A percentile compares a stretch with the other conserved stretches of the same genome.
Conservation (phyloP, 805 yeast genomes). For the Schwanniomyces pseudopolymorphus region DNA sequence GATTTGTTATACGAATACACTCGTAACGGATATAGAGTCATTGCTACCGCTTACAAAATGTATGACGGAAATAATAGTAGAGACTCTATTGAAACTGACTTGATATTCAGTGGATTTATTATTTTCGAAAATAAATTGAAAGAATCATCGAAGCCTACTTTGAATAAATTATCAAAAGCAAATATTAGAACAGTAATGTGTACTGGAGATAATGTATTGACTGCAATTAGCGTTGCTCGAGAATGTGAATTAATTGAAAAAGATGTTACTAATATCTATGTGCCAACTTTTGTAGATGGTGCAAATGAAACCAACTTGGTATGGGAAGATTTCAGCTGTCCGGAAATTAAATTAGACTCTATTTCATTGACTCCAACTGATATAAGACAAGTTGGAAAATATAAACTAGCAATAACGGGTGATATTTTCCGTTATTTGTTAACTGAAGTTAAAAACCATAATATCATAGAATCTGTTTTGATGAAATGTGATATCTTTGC, state of each 20-base stretch:
- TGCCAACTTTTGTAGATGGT: conserved; percentile 58
- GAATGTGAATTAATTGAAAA: conserved; percentile 71
- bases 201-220: conserved; percentile 93
- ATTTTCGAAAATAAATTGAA: conserved; percentile 91
- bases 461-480: conserved; percentile 53
- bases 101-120: conserved; percentile 83
- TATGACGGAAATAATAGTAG: conserved; percentile 40
- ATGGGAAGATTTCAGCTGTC: conserved; percentile 72
- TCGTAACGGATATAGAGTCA: conserved; percentile 91
- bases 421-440: conserved; percentile 82
- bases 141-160: conserved; percentile 59
- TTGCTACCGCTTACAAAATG: conserved; percentile 82
- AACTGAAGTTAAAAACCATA: conserved; percentile 46
- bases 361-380: conserved; percentile 54
- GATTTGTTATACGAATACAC: conserved; percentile 80
- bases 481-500: conserved; percentile 81
- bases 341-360: conserved; percentile 58
- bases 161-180: conserved; percentile 62
- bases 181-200: conserved; percentile 88
- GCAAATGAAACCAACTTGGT: conserved; percentile 39
- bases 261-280: conserved; percentile 31
- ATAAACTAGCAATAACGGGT: conserved; percentile 85
- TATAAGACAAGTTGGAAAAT: conserved; percentile 31
- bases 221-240: conserved; percentile 90
- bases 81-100: conserved; percentile 63